phyloP scores from a whole-genome alignment of 768 basidiomycete genomes.

The Dentipellis fragilis region DNA sequence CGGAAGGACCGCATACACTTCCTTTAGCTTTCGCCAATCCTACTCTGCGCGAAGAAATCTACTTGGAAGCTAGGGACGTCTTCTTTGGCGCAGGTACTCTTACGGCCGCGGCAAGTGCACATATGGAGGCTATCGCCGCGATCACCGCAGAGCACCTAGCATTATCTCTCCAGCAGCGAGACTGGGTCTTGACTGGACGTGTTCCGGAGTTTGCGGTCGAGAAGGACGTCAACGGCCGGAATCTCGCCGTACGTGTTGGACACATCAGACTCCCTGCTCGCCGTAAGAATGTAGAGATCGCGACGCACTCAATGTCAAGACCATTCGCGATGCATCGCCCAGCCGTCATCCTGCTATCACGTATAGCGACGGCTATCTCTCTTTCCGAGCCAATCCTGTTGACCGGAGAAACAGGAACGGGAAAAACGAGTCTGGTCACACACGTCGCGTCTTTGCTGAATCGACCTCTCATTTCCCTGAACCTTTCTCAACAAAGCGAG shows the following conservation, averaged over 20 bases:
- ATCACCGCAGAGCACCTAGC: constrained; percentile 54
- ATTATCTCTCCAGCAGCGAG: constrained; percentile 56
- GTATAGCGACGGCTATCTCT: constrained; percentile 65
- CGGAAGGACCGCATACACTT: constrained; percentile 17
- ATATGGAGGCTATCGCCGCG: constrained; percentile 38
- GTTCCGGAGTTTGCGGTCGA: constrained; percentile 60
- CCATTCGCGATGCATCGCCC: constrained; percentile 89
- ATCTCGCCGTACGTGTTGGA: constrained; percentile 50
- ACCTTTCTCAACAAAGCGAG: constrained; percentile 94
- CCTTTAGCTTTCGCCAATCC: constrained; percentile 56
- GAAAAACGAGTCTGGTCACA: constrained; percentile 89
- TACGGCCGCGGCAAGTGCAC: constrained; percentile 40
- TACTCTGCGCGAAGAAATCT: constrained; percentile 77
- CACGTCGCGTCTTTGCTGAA: constrained; percentile 75
- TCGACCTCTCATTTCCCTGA: constrained; percentile 75
- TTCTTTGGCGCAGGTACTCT: constrained; percentile 72
- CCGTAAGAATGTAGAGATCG: constrained; percentile 26
- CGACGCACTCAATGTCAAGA: constrained; percentile 24
- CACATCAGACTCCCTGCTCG: constrained; percentile 47
- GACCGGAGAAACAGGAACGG: constrained; percentile 98
- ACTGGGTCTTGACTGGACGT: constrained; percentile 60
- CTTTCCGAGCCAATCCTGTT: constrained; percentile 78
- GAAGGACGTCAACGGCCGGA: constrained; percentile 53
- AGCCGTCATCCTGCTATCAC: constrained; percentile 67
- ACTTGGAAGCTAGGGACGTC: constrained; percentile 79